These are phyloP conservation scores for Capronia americana DNA, from an alignment of 2,329 filamentous ascomycete species.

Conservation along the genomic window DNA sequence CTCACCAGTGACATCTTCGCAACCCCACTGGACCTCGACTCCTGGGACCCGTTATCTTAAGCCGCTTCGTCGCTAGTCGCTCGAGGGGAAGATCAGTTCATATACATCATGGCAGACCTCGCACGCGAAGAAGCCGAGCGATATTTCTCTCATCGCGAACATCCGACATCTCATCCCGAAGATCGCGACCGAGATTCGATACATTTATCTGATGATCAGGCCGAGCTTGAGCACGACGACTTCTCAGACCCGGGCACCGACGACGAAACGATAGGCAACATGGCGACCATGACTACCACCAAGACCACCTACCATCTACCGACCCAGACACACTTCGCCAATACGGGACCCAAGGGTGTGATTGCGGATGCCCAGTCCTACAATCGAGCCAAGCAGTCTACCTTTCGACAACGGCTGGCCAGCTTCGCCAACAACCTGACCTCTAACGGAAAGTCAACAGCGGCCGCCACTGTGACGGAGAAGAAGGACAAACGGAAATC, in stretches of 20 bases:
- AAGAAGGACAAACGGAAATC: conserved; percentile 38
- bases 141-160: conserved; percentile 48
- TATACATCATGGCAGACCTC: conserved; percentile 48
- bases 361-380: conserved; percentile 59
- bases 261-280: conserved; percentile 47
- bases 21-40: neutral
- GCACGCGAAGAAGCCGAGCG: conserved; percentile 57
- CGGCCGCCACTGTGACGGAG: conserved; percentile 29
- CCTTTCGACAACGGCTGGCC: conserved; percentile 52
- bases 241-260: conserved; percentile 42
- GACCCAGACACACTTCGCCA: conserved; percentile 55
- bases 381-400: conserved; percentile 55
- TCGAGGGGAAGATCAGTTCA: conserved; percentile 12
- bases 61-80: conserved; percentile 7
- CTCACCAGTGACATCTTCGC: neutral
- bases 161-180: conserved; percentile 50
- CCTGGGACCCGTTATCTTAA: conserved; percentile 8
- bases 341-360: conserved; percentile 59
- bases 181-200: conserved; percentile 44
- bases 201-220: conserved; percentile 34
- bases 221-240: conserved; percentile 32
- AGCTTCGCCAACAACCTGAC: conserved; percentile 34
- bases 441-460: conserved; percentile 17
- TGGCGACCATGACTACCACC: conserved; percentile 43
- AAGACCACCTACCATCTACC: conserved; percentile 52